A percentile compares a stretch with the other conserved stretches of the same genome.
These are phyloP conservation scores for Thoreauomyces humboldtii DNA, from an alignment of 192 early-diverging fungal species.

Conservation along the genomic window DNA sequence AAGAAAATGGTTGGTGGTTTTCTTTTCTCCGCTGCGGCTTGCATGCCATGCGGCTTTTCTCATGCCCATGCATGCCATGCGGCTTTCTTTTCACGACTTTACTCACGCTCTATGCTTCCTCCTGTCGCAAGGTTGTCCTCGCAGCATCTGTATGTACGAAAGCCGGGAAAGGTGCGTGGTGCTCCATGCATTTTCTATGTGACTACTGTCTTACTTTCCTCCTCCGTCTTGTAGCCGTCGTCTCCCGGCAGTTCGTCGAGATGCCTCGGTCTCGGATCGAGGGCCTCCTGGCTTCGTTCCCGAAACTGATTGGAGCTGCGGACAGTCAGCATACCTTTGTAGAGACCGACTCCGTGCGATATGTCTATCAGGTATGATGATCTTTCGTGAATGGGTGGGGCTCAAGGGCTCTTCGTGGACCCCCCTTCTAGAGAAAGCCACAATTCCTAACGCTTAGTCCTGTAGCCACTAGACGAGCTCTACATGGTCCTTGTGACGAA, in stretches of 20 bases:
- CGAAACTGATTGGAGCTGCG: slow-evolving; percentile 85
- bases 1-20: too few relatives aligned
- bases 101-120: too few relatives aligned
- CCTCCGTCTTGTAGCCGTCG: slow-evolving; percentile 20
- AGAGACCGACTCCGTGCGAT: slow-evolving; percentile 95
- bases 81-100: too few relatives aligned
- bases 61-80: too few relatives aligned
- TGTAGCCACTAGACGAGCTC: slow-evolving; percentile 87
- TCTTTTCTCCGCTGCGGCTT: too few relatives aligned
- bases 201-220: not conserved
- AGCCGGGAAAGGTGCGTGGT: slow-evolving; percentile 78
- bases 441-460: not conserved
- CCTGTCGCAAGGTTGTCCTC: slow-evolving; percentile 94
- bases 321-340: slow-evolving; percentile 93
- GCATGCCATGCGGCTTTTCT: too few relatives aligned
- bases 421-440: too few relatives aligned
- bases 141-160: slow-evolving; percentile 90
- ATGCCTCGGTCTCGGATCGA: slow-evolving; percentile 97
- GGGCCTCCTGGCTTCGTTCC: slow-evolving; percentile 93
- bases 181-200: not conserved
- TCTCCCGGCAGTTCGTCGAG: slow-evolving; percentile 91
- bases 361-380: slow-evolving; percentile 78
- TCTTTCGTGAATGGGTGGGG: too few relatives aligned
- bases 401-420: too few relatives aligned
- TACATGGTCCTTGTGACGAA: slow-evolving; percentile 97